Percentiles rank a stretch among this genome's conserved stretches.
Evolutionary conservation across 2,329 filamentous ascomycete genomes (phyloP).

Genomic region (Ceratocystis variospora): DNA sequence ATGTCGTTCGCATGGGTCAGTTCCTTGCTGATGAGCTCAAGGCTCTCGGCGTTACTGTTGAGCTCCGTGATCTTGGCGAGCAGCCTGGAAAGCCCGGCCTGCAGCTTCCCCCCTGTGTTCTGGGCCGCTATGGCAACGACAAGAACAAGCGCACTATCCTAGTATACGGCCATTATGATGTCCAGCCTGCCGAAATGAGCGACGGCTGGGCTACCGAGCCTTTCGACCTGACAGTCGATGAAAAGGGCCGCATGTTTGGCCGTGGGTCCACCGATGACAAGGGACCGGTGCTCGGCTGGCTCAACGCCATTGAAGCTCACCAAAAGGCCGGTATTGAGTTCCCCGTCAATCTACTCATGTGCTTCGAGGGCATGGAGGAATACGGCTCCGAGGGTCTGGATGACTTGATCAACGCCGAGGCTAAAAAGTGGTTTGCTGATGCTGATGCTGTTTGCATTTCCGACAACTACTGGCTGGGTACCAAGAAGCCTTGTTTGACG

Average conservation of each 20-base stretch:
- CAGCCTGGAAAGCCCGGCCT: constrained; percentile 85
- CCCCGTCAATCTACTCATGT: constrained; percentile 96
- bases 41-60: constrained; percentile 69
- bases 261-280: constrained; percentile 96
- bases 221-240: constrained; percentile 74
- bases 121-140: constrained; percentile 85
- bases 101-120: constrained; percentile 80
- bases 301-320: constrained; percentile 96
- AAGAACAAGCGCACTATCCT: constrained; percentile 87
- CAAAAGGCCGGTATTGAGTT: constrained; percentile 89
- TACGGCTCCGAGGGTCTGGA: constrained; percentile 94
- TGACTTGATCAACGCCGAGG: constrained; percentile 82
- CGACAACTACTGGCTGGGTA: constrained; percentile 99
- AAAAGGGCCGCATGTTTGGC: constrained; percentile 90
- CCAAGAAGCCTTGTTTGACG: constrained; percentile 94
- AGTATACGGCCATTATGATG: constrained; percentile 97
- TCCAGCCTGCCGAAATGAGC: constrained; percentile 83
- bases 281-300: constrained; percentile 89
- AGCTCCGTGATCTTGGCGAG: constrained; percentile 76
- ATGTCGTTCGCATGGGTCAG: constrained; percentile 94
- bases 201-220: constrained; percentile 96
- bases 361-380: constrained; percentile 99
- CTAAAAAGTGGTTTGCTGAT: constrained; percentile 88
- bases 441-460: constrained; percentile 95
- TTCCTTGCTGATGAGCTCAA: constrained; percentile 76